Base-by-base conservation (phyloP, 1,284 basidiomycete genomes). In the Moniliophthora roreri region DNA sequence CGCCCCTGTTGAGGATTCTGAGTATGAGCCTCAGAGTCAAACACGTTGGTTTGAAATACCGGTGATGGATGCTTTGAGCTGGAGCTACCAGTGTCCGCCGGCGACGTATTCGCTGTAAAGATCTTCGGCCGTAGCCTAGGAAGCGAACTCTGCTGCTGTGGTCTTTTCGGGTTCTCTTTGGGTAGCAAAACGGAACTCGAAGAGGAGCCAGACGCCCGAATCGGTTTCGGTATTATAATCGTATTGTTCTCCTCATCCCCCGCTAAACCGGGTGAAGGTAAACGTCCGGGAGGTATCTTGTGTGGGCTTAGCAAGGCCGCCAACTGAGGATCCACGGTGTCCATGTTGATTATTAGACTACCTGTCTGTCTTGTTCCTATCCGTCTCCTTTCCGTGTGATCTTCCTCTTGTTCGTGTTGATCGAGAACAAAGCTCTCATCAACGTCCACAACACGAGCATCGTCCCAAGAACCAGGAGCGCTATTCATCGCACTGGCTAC, bases 251-350 rank as follows among this genome's bases (percentile, higher is more conserved):
- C 44, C 8, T 46, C n/a, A n/a, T n/a, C n/a, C n/a, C n/a, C n/a
- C n/a, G n/a, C 28, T 16, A 16, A 23, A 32, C 11, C 28, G 7
- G 16, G n/a, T 5, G 18, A 18, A 21, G 40, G 40, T 23, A 41
- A 13, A 5, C 18, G 40, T 2, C 37, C 28, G n/a, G 52, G 38
- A 16, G 52, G 37, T 37, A 54, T 37, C 20, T 35, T 50, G 35
- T 56, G 49, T 6, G 55, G 55, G 36, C 55, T 56, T 15, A 56
- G 42, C 21, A 56, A 41, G 5, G 42, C 48, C 13, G 51, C 51
- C 16, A 56, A 37, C 9, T 40, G 42, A 13, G 55, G 51, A 21
- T 56, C 55, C 6, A 52, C 36, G n/a, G 42, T 32, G 16, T 52
- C 51, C 34, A 47, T 15, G 35, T 52, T 39, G 24, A 52, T 11